Conservation (phyloP, 208 protist species). For the Trypanosoma theileri region DNA sequence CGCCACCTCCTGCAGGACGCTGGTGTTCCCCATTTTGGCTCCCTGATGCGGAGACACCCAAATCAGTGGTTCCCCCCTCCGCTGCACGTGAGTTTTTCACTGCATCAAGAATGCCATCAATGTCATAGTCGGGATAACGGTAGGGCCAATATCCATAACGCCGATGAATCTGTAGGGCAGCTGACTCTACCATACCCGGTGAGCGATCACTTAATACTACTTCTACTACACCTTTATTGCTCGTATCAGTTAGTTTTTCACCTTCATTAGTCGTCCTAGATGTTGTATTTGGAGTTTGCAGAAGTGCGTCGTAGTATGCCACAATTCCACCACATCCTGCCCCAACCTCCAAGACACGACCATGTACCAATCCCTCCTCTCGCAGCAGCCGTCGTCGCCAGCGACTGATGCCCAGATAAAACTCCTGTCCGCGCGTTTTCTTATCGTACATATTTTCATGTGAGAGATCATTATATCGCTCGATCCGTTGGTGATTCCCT, state of each 20-base stretch:
- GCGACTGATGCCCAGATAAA: conserved; percentile 76
- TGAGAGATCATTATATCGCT: conserved; percentile 70
- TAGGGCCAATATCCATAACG: conserved; percentile 71
- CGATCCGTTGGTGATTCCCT: conserved; percentile 66
- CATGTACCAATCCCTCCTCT: conserved; percentile 59
- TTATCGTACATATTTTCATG: conserved; percentile 74
- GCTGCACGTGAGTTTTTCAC: conserved; percentile 27
- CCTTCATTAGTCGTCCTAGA: not conserved
- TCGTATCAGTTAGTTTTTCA: not conserved
- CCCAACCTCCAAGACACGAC: conserved; percentile 83
- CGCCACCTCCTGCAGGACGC: conserved; percentile 8
- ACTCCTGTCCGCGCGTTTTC: conserved; percentile 80
- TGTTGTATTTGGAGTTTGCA: not conserved
- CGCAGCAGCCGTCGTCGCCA: conserved; percentile 70
- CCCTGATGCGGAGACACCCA: not conserved
- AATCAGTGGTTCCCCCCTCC: not conserved
- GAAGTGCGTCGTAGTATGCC: conserved; percentile 46
- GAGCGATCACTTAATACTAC: conserved; percentile 81
- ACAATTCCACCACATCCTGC: conserved; percentile 78
- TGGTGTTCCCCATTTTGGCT: conserved; percentile 10
- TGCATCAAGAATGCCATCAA: conserved; percentile 34
- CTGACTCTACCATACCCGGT: conserved; percentile 71
- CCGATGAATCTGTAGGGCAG: conserved; percentile 45
- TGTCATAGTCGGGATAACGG: conserved; percentile 79
- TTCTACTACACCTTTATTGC: conserved; percentile 31